These are phyloP conservation scores for Dioscorea alata DNA, from an alignment of 106 monocot genomes.

Conservation along the genomic window DNA sequence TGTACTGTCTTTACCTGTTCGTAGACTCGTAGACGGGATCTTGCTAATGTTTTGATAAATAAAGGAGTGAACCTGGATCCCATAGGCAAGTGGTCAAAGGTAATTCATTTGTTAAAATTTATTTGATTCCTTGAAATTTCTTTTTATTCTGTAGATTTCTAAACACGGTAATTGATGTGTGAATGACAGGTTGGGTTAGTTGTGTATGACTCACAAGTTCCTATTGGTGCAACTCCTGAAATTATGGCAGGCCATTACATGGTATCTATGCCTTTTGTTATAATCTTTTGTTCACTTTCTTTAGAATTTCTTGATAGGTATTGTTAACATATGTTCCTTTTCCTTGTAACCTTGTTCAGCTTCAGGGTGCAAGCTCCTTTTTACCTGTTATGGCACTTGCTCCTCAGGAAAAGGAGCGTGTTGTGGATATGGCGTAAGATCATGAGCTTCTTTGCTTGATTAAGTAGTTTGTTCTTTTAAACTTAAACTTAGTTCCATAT, in stretches of 20 bases:
- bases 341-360: conserved; percentile 23
- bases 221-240: conserved; percentile 91
- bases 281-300: not conserved
- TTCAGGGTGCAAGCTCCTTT: conserved; percentile 96
- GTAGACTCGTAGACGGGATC: conserved; percentile 88
- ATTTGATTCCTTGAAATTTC: not conserved
- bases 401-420: conserved; percentile 91
- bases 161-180: not conserved
- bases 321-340: not conserved
- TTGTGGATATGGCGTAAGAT: conserved; percentile 99
- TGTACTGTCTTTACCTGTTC: not conserved
- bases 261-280: conserved; percentile 26
- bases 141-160: not conserved
- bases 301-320: not conserved
- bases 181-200: conserved; percentile 82
- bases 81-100: conserved; percentile 98
- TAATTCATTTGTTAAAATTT: conserved; percentile 17
- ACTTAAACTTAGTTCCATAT: too few relatives aligned
- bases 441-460: not conserved
- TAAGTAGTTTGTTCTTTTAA: too few relatives aligned
- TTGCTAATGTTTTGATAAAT: conserved; percentile 73
- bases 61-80: conserved; percentile 88
- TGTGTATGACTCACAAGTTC: conserved; percentile 87
- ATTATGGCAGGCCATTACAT: conserved; percentile 96
- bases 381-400: conserved; percentile 98